Evolutionary conservation across 768 basidiomycete species (phyloP).

Genomic region (Suillus brevipes): DNA sequence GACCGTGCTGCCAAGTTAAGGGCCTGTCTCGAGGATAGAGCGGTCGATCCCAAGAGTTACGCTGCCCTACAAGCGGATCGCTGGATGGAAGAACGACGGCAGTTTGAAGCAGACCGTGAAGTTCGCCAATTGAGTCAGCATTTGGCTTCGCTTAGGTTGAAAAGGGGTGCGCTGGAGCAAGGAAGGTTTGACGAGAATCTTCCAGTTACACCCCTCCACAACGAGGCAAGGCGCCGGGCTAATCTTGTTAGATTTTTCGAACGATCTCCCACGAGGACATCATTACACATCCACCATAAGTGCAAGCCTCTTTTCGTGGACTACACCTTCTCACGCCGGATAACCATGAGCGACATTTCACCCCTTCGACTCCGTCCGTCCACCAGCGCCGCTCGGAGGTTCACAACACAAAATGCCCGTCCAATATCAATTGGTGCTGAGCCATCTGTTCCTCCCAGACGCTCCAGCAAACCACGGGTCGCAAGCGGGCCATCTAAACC

Average conservation of each 20-base stretch:
- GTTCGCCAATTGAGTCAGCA: constrained; percentile 37
- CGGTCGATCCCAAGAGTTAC: constrained; percentile 38
- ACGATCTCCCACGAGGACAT: constrained; percentile 33
- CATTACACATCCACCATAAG: constrained; percentile 34
- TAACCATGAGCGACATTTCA: constrained; percentile 36
- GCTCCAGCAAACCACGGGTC: constrained; percentile 26
- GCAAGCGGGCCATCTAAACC: constrained; percentile 19
- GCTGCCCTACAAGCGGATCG: constrained; percentile 44
- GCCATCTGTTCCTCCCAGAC: constrained; percentile 29
- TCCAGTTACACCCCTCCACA: constrained; percentile 17
- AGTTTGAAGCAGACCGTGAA: constrained; percentile 37
- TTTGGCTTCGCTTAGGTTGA: constrained; percentile 32
- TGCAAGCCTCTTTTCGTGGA: constrained; percentile 28
- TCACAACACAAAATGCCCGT: constrained; percentile 28
- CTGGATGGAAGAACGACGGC: constrained; percentile 52
- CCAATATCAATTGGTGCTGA: constrained; percentile 28
- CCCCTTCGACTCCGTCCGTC: constrained; percentile 37
- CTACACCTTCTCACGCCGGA: constrained; percentile 34
- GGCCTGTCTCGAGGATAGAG: constrained; percentile 37
- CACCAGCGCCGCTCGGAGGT: constrained; percentile 22
- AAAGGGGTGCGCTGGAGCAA: constrained; percentile 12
- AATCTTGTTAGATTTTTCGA: constrained; percentile 44
- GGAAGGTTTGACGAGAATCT: constrained; percentile 16
- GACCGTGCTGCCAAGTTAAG: constrained; percentile 43
- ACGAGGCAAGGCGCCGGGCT: constrained; percentile 30